Base-by-base conservation (phyloP, 192 early-diverging fungal species). In the Podila epicladia region DNA sequence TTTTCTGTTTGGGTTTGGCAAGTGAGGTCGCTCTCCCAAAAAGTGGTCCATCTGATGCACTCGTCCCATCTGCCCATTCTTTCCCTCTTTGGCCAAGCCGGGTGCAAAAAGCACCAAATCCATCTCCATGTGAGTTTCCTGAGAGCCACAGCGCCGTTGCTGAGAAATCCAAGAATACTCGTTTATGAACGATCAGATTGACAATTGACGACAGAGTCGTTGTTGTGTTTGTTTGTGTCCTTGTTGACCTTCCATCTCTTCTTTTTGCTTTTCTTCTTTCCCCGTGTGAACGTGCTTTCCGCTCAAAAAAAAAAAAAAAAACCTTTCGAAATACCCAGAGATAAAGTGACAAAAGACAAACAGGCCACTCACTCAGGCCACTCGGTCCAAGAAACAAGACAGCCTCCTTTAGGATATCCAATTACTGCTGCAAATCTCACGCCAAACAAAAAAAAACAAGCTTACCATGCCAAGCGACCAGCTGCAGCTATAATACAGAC, bases 401-500 rank as follows among this genome's bases (percentile, higher is more conserved):
- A 15, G 41, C 13, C 41, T 8, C 2, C 41, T 45, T 45, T 45
- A 15, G 41, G 41, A 45, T 15, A 15, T 45, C 41, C 33, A 1
- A 45, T 41, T 12, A 1, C 41, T 45, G 29, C 12, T 41, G 38
- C 29, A 9, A 41, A 41, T 41, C 12, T 41, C 38, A 41, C 15
- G n/a, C 13, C 31, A n/a, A 33, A 70, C 24, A 60, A 7, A 28
- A 58, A 60, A 7, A 28, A 58, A 58, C 35, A 24, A 62, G 29
- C 76, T 86, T 82, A 90, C 89, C 86, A 93, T 83, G 38, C 93
- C 93, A 62, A 88, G 83, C 31, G 87, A 67, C 84, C 89, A 89
- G 35, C 90, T 91, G 11, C 88, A 61, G 7, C 86, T 83, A 68
- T 92, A 95, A 75, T 91, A 93, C 12, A 91, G 79, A 38, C 88